Evolutionary conservation across 1,139 yeast species (phyloP).

Genomic region (Debaryomyces udenii): DNA sequence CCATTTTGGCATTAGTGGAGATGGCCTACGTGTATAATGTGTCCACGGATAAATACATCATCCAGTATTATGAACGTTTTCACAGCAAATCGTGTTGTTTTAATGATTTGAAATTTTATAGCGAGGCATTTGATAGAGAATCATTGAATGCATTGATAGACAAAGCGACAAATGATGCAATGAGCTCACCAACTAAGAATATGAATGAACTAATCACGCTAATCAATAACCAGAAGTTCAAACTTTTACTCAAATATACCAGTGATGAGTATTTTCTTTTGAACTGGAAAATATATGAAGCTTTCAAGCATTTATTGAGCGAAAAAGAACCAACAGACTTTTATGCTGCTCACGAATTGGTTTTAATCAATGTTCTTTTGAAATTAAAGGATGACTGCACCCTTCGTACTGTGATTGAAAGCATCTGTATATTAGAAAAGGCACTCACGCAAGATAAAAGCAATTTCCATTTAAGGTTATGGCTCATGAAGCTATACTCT

Average conservation of each 20-base stretch:
- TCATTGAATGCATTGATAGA: constrained; percentile 16
- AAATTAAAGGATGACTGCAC: constrained; percentile 20
- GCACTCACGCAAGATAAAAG: constrained; percentile 55
- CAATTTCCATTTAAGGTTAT: constrained; percentile 67
- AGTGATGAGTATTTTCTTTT: constrained; percentile 22
- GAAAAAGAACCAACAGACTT: constrained; percentile 60
- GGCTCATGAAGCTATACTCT: constrained; percentile 70
- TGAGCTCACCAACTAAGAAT: constrained; percentile 16
- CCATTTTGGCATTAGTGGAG: constrained; percentile 57
- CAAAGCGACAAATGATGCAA: constrained; percentile 13
- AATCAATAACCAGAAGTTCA: constrained; percentile 56
- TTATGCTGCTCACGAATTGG: constrained; percentile 65
- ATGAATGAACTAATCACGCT: constrained; percentile 38
- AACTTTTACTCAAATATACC: constrained; percentile 19
- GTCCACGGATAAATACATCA: constrained; percentile 29
- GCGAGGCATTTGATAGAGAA: constrained; percentile 16
- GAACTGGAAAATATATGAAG: constrained; percentile 40
- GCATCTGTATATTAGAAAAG: constrained; percentile 50
- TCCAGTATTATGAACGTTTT: constrained; percentile 45
- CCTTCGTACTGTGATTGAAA: constrained; percentile 23
- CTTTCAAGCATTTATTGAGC: constrained; percentile 28
- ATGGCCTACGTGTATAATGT: constrained; percentile 29
- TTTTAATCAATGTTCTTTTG: constrained; percentile 50
- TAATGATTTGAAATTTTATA: constrained; percentile 53
- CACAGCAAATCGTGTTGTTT: constrained; percentile 63